Evolutionary conservation across 2,329 filamentous ascomycete genomes (phyloP), one percentile per base, ranked within the genome.

Genomic region (Alternaria metachromatica): DNA sequence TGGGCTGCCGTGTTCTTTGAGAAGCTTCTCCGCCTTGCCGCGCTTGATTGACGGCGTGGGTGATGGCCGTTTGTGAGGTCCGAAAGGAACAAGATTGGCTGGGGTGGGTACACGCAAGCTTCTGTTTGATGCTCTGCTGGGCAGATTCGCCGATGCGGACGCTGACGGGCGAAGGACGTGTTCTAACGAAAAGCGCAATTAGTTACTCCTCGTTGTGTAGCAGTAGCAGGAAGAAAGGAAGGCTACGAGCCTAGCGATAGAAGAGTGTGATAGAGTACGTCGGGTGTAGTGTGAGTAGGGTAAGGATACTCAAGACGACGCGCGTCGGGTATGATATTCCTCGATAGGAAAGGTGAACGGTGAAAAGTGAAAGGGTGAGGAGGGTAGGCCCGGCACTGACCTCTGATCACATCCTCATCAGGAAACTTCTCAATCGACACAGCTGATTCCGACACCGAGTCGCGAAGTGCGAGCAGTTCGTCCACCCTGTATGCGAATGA

Each of bases 1-100:
- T 37, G 84, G 84, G 41, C 84, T 85, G 58, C 84, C 84, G 76
- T 86, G 84, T 64, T 83, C 81, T 66, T 85, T 84, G 71, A 85
- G 81, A 45, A 86, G 80, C 45, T 78, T 80, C 69, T 85, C 83
- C 12, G 81, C 83, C 65, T 84, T 84, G 57, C 81, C 82, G 45
- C 81, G 80, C 74, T 85, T 85, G 72, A 85, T 73, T 2, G 84
- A 85, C 12, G 84, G 83, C 2, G 83, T 83, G 13, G 84, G 84
- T 4, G 84, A 85, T 6, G 80, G 81, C 30, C 76, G 77, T 69
- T 81, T 82, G 54, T 72, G 65, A 18, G 72, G 58, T 20, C 68
- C 67, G 33, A 66, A 54, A 46, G 66, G 55, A 25, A 62, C 63
- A 44, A 70, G 49, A 23, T 64, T 60, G 26, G 71, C 66, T 21